Evolutionary conservation across 2,329 filamentous ascomycete species (phyloP).

Genomic region (Orbilia blumenaviensis): DNA sequence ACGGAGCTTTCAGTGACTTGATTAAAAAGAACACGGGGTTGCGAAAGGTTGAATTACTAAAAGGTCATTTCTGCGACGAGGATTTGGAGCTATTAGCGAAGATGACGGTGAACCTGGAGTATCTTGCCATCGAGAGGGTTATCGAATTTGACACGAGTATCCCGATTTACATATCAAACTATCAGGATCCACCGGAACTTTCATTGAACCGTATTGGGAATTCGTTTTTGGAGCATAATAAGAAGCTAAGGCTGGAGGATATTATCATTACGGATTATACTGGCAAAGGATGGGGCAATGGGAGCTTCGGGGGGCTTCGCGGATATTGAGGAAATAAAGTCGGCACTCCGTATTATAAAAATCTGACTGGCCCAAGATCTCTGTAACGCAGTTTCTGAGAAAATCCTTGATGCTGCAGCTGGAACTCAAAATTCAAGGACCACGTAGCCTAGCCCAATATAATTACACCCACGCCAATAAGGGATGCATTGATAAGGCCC

Average conservation of each 20-base stretch:
- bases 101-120: not conserved
- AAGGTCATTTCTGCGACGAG: not conserved
- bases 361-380: too few relatives aligned
- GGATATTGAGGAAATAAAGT: too few relatives aligned
- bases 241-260: not conserved
- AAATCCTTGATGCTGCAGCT: too few relatives aligned
- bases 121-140: not conserved
- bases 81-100: not conserved
- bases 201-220: not conserved
- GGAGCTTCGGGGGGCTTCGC: not conserved
- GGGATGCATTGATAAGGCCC: too few relatives aligned
- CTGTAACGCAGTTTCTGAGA: too few relatives aligned
- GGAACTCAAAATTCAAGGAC: too few relatives aligned
- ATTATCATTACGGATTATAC: not conserved
- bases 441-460: too few relatives aligned
- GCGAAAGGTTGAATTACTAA: not conserved
- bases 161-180: too few relatives aligned
- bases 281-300: not conserved
- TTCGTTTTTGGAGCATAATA: not conserved
- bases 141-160: too few relatives aligned
- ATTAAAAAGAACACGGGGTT: not conserved
- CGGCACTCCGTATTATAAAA: too few relatives aligned
- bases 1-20: not conserved
- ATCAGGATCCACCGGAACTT: too few relatives aligned
- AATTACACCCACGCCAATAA: too few relatives aligned